A percentile compares a stretch with the other conserved stretches of the same genome.
Evolutionary conservation across 768 basidiomycete genomes (phyloP).

Genomic region (Termitomyces sp.): DNA sequence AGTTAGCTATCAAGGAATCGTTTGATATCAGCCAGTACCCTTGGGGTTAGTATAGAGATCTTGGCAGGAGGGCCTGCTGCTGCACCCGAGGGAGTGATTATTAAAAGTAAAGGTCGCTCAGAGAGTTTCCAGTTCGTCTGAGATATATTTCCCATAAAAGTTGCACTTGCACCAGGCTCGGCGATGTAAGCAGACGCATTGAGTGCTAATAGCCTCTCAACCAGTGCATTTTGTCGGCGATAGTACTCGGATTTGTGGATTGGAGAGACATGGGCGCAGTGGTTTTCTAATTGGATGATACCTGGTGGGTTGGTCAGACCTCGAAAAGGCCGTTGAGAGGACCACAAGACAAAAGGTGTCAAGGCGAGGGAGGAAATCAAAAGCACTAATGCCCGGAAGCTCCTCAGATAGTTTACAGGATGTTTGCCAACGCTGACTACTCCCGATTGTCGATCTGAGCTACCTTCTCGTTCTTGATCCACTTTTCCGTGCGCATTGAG

Average conservation of each 20-base stretch:
- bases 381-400: not conserved
- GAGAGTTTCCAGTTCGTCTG: constrained; percentile 59
- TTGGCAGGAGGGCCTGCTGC: constrained; percentile 28
- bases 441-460: not conserved
- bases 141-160: constrained; percentile 73
- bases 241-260: constrained; percentile 43
- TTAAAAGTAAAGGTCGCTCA: constrained; percentile 73
- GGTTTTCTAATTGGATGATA: constrained; percentile 13
- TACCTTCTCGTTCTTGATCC: not conserved
- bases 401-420: not conserved
- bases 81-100: constrained; percentile 43
- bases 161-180: constrained; percentile 70
- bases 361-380: not conserved
- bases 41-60: constrained; percentile 65
- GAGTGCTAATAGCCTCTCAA: constrained; percentile 39
- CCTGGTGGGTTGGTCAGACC: not conserved
- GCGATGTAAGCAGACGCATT: constrained; percentile 69
- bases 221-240: constrained; percentile 50
- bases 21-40: constrained; percentile 18
- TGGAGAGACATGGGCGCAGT: constrained; percentile 46
- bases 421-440: not conserved
- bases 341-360: not conserved
- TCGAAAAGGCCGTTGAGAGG: not conserved
- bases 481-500: not conserved
- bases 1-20: not conserved